These are phyloP conservation scores for Leccinum ochraceum DNA, from an alignment of 768 basidiomycete genomes.

Conservation along the genomic window DNA sequence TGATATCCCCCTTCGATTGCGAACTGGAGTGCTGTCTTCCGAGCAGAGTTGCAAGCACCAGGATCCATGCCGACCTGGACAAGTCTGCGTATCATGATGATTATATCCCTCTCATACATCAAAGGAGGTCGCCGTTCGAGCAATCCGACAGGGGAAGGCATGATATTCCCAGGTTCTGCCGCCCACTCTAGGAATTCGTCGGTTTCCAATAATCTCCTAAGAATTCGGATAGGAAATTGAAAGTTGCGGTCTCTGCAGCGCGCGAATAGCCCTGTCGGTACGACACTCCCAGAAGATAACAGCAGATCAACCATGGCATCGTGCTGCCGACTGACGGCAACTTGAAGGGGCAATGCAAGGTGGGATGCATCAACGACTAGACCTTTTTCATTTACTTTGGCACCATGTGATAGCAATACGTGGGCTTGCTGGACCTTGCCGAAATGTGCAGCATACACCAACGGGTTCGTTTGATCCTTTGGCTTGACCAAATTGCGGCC, in stretches of 20 bases:
- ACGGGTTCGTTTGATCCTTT: constrained; percentile 7
- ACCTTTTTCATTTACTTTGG: constrained; percentile 8
- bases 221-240: constrained; percentile 7
- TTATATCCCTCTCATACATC: constrained; percentile 7
- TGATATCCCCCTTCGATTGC: constrained; percentile 7
- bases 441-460: constrained; percentile 15
- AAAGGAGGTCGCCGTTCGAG: constrained; percentile 5
- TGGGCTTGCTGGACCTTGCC: constrained; percentile 5
- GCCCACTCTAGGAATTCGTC: constrained; percentile 14
- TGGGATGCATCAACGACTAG: constrained; percentile 3
- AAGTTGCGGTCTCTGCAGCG: neutral
- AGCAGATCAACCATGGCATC: constrained; percentile 3
- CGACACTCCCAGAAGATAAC: constrained; percentile 2
- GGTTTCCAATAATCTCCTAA: constrained; percentile 7
- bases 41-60: neutral
- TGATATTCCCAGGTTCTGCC: neutral
- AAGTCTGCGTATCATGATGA: constrained; percentile 10
- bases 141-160: constrained; percentile 1
- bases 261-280: constrained; percentile 5
- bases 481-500: neutral
- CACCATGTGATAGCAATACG: neutral
- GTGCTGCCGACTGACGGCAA: constrained; percentile 8
- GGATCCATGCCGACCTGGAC: constrained; percentile 6
- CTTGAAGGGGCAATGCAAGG: constrained; percentile 6
- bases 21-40: constrained; percentile 1